These are phyloP conservation scores for Rubroshorea leprosula DNA, from an alignment of 345 rosid species.

Conservation along the genomic window DNA sequence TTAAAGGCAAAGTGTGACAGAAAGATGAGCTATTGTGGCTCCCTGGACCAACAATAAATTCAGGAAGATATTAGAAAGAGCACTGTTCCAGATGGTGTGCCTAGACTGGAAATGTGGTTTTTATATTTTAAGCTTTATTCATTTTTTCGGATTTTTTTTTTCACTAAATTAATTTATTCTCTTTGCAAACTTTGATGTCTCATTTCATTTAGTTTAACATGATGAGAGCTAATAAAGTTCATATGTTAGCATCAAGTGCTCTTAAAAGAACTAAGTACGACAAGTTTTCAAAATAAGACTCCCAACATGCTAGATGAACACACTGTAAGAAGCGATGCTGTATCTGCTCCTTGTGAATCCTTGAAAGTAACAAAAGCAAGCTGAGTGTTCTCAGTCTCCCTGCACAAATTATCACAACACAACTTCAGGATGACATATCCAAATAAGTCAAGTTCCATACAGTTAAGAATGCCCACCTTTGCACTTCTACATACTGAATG, in stretches of 20 bases:
- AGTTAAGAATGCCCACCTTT: conserved; percentile 24
- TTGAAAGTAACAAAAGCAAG: conserved; percentile 40
- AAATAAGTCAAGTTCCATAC: background rate
- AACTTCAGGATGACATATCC: background rate
- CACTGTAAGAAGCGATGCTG: conserved; percentile 41
- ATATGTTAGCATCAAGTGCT: background rate
- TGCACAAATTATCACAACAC: conserved; percentile 6
- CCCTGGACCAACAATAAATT: conserved; percentile 20
- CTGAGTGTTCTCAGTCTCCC: conserved; percentile 34
- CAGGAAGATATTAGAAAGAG: background rate
- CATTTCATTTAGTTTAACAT: too few species aligned
- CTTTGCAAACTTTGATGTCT: too few species aligned
- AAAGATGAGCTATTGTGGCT: conserved; percentile 29
- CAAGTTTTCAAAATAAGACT: background rate
- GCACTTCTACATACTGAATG: conserved; percentile 38
- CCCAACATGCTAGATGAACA: conserved; percentile 2
- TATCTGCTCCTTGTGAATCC: conserved; percentile 37
- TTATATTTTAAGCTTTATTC: too few species aligned
- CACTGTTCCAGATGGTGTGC: background rate
- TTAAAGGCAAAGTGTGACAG: conserved; percentile 21
- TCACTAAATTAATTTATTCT: too few species aligned
- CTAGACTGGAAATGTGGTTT: background rate
- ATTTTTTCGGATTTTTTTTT: too few species aligned
- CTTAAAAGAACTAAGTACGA: background rate
- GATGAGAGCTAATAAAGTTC: too few species aligned